Evolutionary conservation across 345 rosid species (phyloP), one percentile per base, ranked within the genome.

Genomic region (Leavenworthia alabamica): DNA sequence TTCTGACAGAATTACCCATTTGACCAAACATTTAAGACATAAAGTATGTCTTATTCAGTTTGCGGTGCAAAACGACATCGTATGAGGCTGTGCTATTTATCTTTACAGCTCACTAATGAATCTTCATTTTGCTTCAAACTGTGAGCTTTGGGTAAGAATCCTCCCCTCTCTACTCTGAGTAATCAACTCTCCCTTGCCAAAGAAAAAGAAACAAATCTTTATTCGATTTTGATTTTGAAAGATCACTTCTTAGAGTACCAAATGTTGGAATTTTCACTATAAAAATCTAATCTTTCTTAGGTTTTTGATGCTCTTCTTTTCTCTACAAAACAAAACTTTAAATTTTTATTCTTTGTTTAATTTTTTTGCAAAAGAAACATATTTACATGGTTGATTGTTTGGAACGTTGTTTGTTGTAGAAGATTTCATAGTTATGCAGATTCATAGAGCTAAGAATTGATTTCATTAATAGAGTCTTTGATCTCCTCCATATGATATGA

Each of bases 61-160:
- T 59, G 11, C 12, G 15, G 31, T 8, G 1, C n/a, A 2, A 58
- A 49, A 52, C 66, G 60, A 8, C 22, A 46, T 24, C 66, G 60
- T 50, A 33, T 67, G 0, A 12, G 11, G 6, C 14, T n/a, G 51
- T 52, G 32, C 8, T 43, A 7, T 54, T 54, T 47, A 10, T 44
- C 40, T 48, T 50, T 39, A 55, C 37, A 44, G 31, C 50, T 42
- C 35, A 37, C 14, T 32, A n/a, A 53, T 47, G 58, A 37, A 39
- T 57, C 42, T 47, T 56, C 16, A 40, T 56, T 46, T 67, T 57
- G 72, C 57, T 56, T 56, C 70, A 53, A 53, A 15, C 45, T 54
- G 5, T 15, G 61, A 65, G 70, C 55, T 62, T 48, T 83, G 78
- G 79, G 64, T 85, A 24, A 32, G 52, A 42, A 42, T 52, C 42